Percentiles rank a stretch among this genome's conserved stretches.
phyloP scores from a whole-genome alignment of 148 eudicot species.

The Polygonum aviculare region DNA sequence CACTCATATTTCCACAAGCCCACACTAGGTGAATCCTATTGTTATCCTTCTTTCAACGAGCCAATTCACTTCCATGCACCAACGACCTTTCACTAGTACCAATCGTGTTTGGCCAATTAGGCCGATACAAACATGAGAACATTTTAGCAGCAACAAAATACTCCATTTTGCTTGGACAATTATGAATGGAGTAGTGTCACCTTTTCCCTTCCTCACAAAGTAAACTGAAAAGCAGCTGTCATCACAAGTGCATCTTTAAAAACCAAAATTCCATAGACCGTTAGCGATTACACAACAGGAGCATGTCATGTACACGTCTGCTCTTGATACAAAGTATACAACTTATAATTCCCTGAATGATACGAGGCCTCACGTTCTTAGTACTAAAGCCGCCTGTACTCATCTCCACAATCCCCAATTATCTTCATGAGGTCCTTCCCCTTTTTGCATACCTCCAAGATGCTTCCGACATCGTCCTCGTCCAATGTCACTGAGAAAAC shows the following conservation, averaged over 20 bases:
- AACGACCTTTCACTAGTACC: no score
- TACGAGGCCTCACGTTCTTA: neutral
- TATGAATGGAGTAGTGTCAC: no score
- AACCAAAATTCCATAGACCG: neutral
- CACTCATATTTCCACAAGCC: no score
- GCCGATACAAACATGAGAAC: no score
- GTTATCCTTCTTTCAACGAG: no score
- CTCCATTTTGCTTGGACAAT: no score
- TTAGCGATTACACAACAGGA: neutral
- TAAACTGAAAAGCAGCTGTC: neutral
- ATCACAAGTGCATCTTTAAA: neutral
- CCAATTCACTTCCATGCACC: no score
- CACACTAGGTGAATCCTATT: no score
- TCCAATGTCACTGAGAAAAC: constrained; percentile 73
- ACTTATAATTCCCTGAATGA: neutral
- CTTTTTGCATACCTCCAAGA: constrained; percentile 48
- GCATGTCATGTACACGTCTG: neutral
- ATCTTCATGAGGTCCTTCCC: constrained; percentile 74
- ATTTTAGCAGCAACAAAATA: no score
- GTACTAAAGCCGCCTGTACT: constrained; percentile 50
- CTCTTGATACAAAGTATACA: neutral
- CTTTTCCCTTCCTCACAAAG: no score
- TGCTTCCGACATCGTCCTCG: constrained; percentile 61
- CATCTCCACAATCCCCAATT: constrained; percentile 96
- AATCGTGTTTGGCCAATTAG: no score